Base-by-base conservation (phyloP, 495 filamentous ascomycete species). In the Immersiella caudata region DNA sequence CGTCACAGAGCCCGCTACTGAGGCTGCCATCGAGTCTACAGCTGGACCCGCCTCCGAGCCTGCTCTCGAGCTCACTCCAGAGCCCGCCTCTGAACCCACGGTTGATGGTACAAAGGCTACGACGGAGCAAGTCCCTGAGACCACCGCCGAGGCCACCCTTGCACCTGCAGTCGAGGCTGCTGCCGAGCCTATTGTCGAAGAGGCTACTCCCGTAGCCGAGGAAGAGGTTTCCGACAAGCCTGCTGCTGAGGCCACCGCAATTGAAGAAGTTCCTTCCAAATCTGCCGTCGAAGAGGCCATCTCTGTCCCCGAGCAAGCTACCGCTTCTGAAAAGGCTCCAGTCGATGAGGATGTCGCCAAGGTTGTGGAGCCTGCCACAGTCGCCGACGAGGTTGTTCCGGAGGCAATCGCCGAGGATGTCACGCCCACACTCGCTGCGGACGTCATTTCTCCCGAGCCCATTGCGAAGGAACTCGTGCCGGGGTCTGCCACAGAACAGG, bases 111-210 rank as follows among this genome's bases (percentile, higher is more conserved):
- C 16, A 5, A 52, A 18, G 16, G 27, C 22, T 20, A 26, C 18
- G 22, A 22, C 52, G 14, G 35, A 59, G 33, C 29, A 60, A 22
- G 49, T 40, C 67, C 29, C 64, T 22, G 64, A 50, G 59, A 36
- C 22, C 21, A 21, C 24, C 52, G 26, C 20, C 26, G 52, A 55
- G 27, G 20, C 64, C 9, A 66, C 56, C 56, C 40, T 25, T 29
- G 62, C 65, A 21, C 52, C 62, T 24, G 8, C 29, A 33, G 3
- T 8, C 29, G 29, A 33, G 27, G 49, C 49, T 14, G 49, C 58
- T n/a, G 35, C 20, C 26, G 58, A 60, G 11, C 21, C 58, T 2
- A 21, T n/a, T n/a, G 27, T 27, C 49, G 21, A 5, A 14, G 49
- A 52, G 49, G 5, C 12, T 36, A 12, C 35, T 7, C 58, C 58